Base-by-base conservation (phyloP, 2,329 filamentous ascomycete species). In the Teratosphaeriaceae sp. region DNA sequence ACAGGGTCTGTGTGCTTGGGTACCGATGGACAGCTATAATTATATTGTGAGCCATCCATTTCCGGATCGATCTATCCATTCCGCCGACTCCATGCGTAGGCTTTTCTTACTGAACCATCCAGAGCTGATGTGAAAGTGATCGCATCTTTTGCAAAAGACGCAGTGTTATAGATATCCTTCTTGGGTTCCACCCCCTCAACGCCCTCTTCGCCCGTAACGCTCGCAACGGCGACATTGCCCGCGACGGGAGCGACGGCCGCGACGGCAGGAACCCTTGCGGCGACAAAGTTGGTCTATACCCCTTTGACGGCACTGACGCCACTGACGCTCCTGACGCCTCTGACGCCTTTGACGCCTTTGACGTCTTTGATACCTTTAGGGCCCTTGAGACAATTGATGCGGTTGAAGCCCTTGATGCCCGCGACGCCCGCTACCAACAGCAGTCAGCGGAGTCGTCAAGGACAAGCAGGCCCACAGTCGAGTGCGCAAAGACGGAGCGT, bases 381-480 rank as follows among this genome's bases (percentile, higher is more conserved):
- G n/a, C n/a, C 13, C 15, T 38, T 23, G 45, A 40, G n/a, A 40
- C 39, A 45, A 22, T 38, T 31, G 15, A 29, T 35, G 12, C 21
- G 16, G 34, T 46, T 35, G 1, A 26, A 15, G 38, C 24, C 19
- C 9, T 31, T 8, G 23, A 21, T 20, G 44, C 47, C 33, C 42
- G 46, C 26, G 38, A 49, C 40, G 44, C 41, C n/a, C n/a, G n/a
- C n/a, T n/a, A n/a, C n/a, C n/a, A n/a, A n/a, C n/a, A n/a, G n/a
- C n/a, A n/a, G n/a, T n/a, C n/a, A n/a, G n/a, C n/a, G n/a, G n/a
- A n/a, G n/a, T n/a, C n/a, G n/a, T n/a, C n/a, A n/a, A n/a, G n/a
- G n/a, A n/a, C n/a, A n/a, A n/a, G n/a, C n/a, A n/a, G n/a, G n/a
- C n/a, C n/a, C n/a, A n/a, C n/a, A n/a, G n/a, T n/a, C n/a, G n/a